Evolutionary conservation across 2,329 filamentous ascomycete genomes (phyloP).

Genomic region (Fusarium tricinctum): DNA sequence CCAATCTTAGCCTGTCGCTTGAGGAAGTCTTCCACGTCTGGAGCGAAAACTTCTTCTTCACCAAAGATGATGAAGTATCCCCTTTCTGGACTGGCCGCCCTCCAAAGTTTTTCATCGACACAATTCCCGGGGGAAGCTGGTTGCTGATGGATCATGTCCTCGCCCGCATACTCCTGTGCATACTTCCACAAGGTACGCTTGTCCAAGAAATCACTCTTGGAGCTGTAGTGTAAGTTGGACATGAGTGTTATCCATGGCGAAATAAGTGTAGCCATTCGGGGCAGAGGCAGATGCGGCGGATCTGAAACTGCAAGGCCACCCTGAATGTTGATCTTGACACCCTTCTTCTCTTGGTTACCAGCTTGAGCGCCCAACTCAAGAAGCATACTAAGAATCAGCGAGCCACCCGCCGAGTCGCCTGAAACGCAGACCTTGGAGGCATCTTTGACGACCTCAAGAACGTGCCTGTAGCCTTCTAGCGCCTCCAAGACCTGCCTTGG

Average conservation of each 20-base stretch:
- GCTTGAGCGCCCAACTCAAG: conserved; percentile 69
- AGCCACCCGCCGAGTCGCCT: conserved; percentile 85
- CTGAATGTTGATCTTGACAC: conserved; percentile 20
- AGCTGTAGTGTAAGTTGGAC: conserved; percentile 76
- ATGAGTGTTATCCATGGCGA: conserved; percentile 85
- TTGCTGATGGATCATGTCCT: conserved; percentile 52
- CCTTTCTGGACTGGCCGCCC: conserved; percentile 71
- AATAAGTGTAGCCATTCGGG: conserved; percentile 76
- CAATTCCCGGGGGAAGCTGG: conserved; percentile 77
- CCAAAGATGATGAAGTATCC: conserved; percentile 82
- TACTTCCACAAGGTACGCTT: conserved; percentile 75
- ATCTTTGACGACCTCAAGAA: conserved; percentile 70
- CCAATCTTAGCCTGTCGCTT: conserved; percentile 66
- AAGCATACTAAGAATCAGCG: conserved; percentile 79
- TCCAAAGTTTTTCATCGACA: conserved; percentile 75
- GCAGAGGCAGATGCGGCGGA: conserved; percentile 50
- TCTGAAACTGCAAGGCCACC: conserved; percentile 31
- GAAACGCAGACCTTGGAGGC: conserved; percentile 76
- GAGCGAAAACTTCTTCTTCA: conserved; percentile 81
- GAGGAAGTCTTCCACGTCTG: conserved; percentile 75
- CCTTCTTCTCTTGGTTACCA: conserved; percentile 39
- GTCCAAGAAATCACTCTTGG: conserved; percentile 81
- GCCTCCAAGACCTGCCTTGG: conserved; percentile 81
- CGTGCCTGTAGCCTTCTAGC: conserved; percentile 77
- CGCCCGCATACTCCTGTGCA: conserved; percentile 75